phyloP scores from a whole-genome alignment of 1,284 basidiomycete genomes.

The Ceratobasidium sp. region DNA sequence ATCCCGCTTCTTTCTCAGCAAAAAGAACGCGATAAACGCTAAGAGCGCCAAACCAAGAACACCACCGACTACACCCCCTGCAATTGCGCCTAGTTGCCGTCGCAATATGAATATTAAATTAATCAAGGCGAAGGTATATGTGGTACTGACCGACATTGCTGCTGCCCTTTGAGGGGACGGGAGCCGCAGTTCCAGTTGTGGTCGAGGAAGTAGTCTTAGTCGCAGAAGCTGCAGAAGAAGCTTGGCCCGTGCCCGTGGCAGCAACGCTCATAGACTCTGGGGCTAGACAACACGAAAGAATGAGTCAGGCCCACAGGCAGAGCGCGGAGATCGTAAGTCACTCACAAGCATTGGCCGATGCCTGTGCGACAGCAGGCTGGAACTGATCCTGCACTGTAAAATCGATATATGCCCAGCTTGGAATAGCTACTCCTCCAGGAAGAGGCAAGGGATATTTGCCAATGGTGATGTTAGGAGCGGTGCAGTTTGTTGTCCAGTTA shows the following conservation, averaged over 20 bases:
- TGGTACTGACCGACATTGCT: constrained; percentile 1
- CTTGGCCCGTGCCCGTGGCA: neutral
- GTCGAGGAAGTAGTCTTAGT: neutral
- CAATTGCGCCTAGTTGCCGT: constrained; percentile 50
- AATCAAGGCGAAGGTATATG: neutral
- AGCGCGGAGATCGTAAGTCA: neutral
- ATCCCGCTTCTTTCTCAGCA: constrained; percentile 31
- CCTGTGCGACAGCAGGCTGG: constrained; percentile 12
- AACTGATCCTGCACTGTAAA: constrained; percentile 26
- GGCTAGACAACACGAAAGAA: neutral
- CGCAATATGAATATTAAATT: neutral
- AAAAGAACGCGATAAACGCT: constrained; percentile 49
- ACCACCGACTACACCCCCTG: constrained; percentile 54
- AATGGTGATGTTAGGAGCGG: constrained; percentile 5
- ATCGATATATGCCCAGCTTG: constrained; percentile 41
- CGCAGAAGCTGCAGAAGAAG: neutral
- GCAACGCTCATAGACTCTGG: constrained; percentile 35
- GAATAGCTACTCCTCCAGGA: constrained; percentile 18
- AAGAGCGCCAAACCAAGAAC: constrained; percentile 50
- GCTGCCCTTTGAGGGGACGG: neutral
- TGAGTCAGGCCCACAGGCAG: neutral
- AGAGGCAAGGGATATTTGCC: constrained; percentile 28
- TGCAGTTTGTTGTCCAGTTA: constrained; percentile 36
- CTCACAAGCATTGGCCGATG: constrained; percentile 18
- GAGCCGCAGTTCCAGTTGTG: neutral